Conservation (phyloP, 371 early-diverging fungal species). For the Chytridium lagenaria region DNA sequence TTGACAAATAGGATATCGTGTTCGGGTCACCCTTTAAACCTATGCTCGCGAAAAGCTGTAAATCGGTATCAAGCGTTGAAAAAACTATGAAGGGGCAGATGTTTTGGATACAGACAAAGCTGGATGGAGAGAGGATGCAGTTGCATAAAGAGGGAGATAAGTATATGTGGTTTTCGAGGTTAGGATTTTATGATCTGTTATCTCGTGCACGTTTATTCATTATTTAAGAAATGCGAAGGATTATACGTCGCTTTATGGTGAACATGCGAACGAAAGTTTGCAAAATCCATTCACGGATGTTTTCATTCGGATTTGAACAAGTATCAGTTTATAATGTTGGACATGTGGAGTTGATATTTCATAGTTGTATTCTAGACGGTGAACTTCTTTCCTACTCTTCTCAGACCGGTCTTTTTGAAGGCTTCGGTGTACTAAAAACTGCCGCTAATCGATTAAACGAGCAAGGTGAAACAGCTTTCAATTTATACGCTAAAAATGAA, state of each 20-base stretch:
- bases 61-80: conserved; percentile 45
- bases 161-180: conserved; percentile 35
- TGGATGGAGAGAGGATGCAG: conserved; percentile 80
- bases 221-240: conserved; percentile 88
- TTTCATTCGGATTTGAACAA: conserved; percentile 51
- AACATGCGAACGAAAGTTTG: conserved; percentile 58
- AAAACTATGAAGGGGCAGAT: conserved; percentile 50
- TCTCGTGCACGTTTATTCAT: conserved; percentile 90
- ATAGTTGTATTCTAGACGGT: conserved; percentile 70
- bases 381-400: conserved; percentile 78
- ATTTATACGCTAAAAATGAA: not conserved
- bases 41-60: conserved; percentile 56
- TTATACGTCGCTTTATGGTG: conserved; percentile 71
- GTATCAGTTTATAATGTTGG: conserved; percentile 21
- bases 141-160: conserved; percentile 58
- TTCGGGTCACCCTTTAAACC: conserved; percentile 59
- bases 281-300: conserved; percentile 54
- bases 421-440: conserved; percentile 77
- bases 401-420: conserved; percentile 59
- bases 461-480: conserved; percentile 13
- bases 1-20: conserved; percentile 36
- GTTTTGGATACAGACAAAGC: conserved; percentile 80
- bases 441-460: conserved; percentile 56
- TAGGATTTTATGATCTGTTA: conserved; percentile 44
- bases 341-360: conserved; percentile 11